Evolutionary conservation across 352 stramenopile genomes (phyloP), one percentile per base, ranked within the genome.

Genomic region (Phytophthora kernoviae): DNA sequence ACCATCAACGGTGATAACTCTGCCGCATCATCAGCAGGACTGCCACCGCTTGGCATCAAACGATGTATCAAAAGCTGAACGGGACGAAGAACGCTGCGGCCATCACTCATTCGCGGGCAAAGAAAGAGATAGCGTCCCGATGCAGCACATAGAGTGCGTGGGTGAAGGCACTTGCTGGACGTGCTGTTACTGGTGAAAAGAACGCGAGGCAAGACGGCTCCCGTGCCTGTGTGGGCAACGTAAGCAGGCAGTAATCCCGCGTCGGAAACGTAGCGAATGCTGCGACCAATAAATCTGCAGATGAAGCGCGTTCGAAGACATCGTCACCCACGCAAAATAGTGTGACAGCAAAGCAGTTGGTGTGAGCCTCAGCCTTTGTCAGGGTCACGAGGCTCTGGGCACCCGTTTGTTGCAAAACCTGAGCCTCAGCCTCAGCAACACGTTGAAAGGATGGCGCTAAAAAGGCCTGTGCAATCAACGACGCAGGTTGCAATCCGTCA

Each of bases 281-380:
- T 45, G 75, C 64, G 20, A 70, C 64, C 5, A 90, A 58, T 42
- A 90, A 52, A 47, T 84, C 77, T 4, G 47, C 49, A 2, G 77
- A 70, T 8, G 73, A 62, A n/a, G 65, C 64, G 8, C 80, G 69
- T 40, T 81, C 71, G 20, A 75, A 69, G 0, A 59, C 63, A 42
- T 86, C 70, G 30, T 64, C 58, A 20, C 53, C 48, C n/a, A 90
- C 80, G 43, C 80, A 90, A 54, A 88, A 85, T 12, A 90, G 59
- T 6, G 80, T 88, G 33, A 90, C 68, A 14, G 74, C 71, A 44
- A 90, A 90, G 62, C 75, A 87, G 34, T 88, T 90, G 3, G 54
- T 56, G 11, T 67, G 58, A 0, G 75, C 76, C 59, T 88, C 72
- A 30, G 73, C 62, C 48, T 62, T 57, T n/a, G 72, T 26, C 7